A percentile compares a stretch with the other conserved stretches of the same genome.
Evolutionary conservation across 305 asterid genomes (phyloP).

Genomic region (Fraxinus greggii): DNA sequence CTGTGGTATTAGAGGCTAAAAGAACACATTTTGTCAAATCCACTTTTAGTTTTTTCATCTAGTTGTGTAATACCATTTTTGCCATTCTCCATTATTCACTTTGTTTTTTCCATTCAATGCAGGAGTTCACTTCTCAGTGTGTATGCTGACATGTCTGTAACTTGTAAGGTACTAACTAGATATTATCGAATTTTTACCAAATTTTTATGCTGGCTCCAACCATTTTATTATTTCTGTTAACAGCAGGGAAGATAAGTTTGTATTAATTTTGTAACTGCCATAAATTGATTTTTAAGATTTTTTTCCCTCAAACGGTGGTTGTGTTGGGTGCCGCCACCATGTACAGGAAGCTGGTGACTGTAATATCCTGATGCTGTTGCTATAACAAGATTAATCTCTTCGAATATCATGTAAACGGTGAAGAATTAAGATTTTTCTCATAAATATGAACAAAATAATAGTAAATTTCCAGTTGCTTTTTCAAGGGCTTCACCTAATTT

Average conservation of each 20-base stretch:
- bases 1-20: neutral
- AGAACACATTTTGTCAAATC: neutral
- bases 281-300: neutral
- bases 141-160: constrained; percentile 98
- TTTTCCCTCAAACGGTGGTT: neutral
- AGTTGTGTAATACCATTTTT: neutral
- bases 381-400: neutral
- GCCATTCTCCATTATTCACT: neutral
- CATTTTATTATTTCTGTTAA: neutral
- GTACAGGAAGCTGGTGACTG: neutral
- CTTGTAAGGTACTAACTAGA: constrained; percentile 74
- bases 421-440: neutral
- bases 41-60: neutral
- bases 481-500: neutral
- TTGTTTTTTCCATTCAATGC: constrained; percentile 32
- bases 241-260: neutral
- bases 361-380: neutral
- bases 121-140: constrained; percentile 97
- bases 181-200: neutral
- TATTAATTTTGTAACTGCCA: neutral
- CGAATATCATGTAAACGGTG: neutral
- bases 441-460: neutral
- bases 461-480: neutral
- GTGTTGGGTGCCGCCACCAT: neutral
- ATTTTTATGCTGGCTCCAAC: neutral